Conservation (phyloP, 306 rosid genomes). For the Prunus mongolica region DNA sequence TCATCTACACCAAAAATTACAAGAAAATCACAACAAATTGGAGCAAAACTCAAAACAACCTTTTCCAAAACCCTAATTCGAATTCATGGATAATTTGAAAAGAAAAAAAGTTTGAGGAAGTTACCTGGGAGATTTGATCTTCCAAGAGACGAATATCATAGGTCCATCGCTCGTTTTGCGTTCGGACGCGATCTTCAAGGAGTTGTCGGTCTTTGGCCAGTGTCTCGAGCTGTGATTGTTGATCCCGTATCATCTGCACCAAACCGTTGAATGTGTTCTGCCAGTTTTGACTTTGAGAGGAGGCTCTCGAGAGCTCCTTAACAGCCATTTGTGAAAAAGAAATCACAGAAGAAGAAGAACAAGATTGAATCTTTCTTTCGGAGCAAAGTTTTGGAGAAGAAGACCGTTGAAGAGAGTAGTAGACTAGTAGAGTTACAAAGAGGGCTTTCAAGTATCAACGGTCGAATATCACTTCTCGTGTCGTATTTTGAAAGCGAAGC, state of each 20-base stretch:
- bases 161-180: conserved; percentile 60
- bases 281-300: conserved; percentile 52
- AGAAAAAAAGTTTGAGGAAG: neutral
- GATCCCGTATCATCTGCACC: conserved; percentile 47
- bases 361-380: conserved; percentile 5
- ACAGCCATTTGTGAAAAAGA: conserved; percentile 31
- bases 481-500: neutral
- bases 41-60: neutral
- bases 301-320: conserved; percentile 13
- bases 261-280: conserved; percentile 42
- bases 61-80: conserved; percentile 28
- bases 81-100: neutral
- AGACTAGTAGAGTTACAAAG: neutral
- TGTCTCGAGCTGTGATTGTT: conserved; percentile 62
- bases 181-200: conserved; percentile 47
- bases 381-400: neutral
- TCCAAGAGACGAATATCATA: conserved; percentile 43
- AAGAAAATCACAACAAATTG: conserved; percentile 7
- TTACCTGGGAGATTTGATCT: conserved; percentile 51
- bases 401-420: conserved; percentile 3
- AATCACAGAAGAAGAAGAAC: conserved; percentile 1
- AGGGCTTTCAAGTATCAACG: neutral
- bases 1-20: conserved; percentile 42
- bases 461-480: neutral
- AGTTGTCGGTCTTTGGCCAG: conserved; percentile 45